Conservation (phyloP, 495 filamentous ascomycete genomes). For the Aspergillus steynii region DNA sequence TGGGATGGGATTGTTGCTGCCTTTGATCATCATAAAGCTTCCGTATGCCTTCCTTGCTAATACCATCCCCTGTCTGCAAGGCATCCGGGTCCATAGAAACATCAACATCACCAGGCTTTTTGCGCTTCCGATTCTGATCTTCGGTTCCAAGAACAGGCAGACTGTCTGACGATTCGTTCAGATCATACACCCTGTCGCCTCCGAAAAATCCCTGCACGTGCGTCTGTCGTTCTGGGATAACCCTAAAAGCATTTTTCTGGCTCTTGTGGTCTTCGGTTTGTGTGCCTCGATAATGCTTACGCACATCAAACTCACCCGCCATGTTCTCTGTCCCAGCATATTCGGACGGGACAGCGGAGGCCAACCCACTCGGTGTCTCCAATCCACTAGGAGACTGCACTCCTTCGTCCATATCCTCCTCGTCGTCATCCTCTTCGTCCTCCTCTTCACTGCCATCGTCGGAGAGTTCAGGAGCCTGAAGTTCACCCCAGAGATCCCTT, state of each 20-base stretch:
- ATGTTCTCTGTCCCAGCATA: constrained; percentile 70
- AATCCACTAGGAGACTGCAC: constrained; percentile 72
- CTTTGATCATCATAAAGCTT: constrained; percentile 75
- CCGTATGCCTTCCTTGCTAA: constrained; percentile 66
- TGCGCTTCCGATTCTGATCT: constrained; percentile 79
- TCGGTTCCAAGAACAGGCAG: constrained; percentile 77
- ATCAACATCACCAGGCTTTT: constrained; percentile 94
- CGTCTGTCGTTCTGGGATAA: constrained; percentile 83
- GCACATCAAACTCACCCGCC: constrained; percentile 85
- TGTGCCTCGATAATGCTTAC: constrained; percentile 81
- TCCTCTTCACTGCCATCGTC: constrained; percentile 84
- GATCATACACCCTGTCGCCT: constrained; percentile 87
- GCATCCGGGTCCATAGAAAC: constrained; percentile 84
- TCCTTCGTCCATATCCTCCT: constrained; percentile 63
- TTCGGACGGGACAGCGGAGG: constrained; percentile 77
- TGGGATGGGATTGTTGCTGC: constrained; percentile 65
- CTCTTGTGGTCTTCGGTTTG: constrained; percentile 81
- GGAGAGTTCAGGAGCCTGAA: constrained; percentile 80
- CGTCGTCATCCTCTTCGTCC: constrained; percentile 66
- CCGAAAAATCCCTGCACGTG: constrained; percentile 92
- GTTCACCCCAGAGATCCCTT: constrained; percentile 86
- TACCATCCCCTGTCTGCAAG: constrained; percentile 66
- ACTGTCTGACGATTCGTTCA: constrained; percentile 54
- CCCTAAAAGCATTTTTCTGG: constrained; percentile 79
- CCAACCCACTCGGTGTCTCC: constrained; percentile 80